Evolutionary conservation across 805 yeast species (phyloP).

Genomic region (Kazachstania psychrophila): DNA sequence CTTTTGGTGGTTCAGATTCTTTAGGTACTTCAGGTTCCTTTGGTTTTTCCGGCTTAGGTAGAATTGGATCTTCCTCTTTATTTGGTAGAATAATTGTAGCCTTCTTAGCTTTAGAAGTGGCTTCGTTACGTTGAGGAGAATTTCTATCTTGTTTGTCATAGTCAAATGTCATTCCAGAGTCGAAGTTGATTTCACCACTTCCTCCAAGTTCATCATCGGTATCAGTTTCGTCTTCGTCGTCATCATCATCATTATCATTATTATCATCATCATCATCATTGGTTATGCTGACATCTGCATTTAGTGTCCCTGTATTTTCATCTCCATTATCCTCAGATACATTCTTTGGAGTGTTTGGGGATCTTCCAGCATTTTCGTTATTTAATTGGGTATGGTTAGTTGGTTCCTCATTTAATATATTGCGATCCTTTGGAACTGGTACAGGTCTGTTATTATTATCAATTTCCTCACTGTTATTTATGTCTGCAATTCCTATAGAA

Average conservation of each 20-base stretch:
- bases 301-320: not conserved
- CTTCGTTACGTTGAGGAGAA: constrained; percentile 11
- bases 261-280: constrained; percentile 18
- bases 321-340: not conserved
- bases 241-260: too few species aligned
- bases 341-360: too few species aligned
- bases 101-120: not conserved
- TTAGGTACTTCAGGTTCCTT: not conserved
- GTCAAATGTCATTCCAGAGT: constrained; percentile 27
- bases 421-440: not conserved
- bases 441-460: not conserved
- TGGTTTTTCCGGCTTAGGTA: not conserved
- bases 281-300: not conserved
- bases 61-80: not conserved
- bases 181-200: constrained; percentile 22
- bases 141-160: constrained; percentile 26
- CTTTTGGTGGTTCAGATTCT: not conserved
- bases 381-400: too few species aligned
- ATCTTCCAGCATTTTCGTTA: too few species aligned
- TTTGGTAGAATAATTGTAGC: not conserved
- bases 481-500: constrained; percentile 4
- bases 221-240: constrained; percentile 21
- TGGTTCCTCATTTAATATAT: constrained; percentile 1
- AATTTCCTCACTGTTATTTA: constrained; percentile 1
- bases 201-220: constrained; percentile 27